Evolutionary conservation across 2,329 filamentous ascomycete genomes (phyloP), one percentile per base, ranked within the genome.

Genomic region (Periconia digitata): DNA sequence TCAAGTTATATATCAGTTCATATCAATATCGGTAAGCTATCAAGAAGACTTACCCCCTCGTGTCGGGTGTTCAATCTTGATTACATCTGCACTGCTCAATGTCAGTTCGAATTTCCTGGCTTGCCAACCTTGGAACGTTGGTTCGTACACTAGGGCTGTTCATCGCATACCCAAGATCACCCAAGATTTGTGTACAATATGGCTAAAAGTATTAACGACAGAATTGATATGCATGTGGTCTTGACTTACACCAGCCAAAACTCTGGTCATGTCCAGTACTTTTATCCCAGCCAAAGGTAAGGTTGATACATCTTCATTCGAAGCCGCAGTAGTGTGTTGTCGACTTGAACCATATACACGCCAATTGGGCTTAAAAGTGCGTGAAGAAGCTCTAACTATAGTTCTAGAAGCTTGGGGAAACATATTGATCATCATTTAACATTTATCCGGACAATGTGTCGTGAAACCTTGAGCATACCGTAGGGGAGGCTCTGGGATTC

Each of bases 101-200:
- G 46, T 63, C 37, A 64, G 50, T 48, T 50, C 43, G 10, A 17
- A 27, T 43, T 21, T 47, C 54, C 29, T 6, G 53, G 51, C 39
- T 50, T 47, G 50, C 57, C 50, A 63, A 69, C 60, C 59, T 60
- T 54, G 53, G 59, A 50, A 57, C 62, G 63, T 60, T 71, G 66
- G 71, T 60, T 58, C 62, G 54, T 66, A 65, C 61, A 56, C 10
- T 32, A 15, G 48, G 59, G 51, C 45, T 42, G 35, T 53, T 51
- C 53, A 39, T 58, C 49, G 53, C 84, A 71, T 84, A 96, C 92
- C 94, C 94, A 60, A 99, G 80, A 73, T 99, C 94, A 47, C 92
- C 94, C 8, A 99, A 76, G 45, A 99, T 96, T 71, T 99, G 94
- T 32, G 94, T 97, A 64, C 91, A 96, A 67, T 97, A 97, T 57